These are phyloP conservation scores for Allium fistulosum DNA, from an alignment of 106 monocot genomes.

Conservation along the genomic window DNA sequence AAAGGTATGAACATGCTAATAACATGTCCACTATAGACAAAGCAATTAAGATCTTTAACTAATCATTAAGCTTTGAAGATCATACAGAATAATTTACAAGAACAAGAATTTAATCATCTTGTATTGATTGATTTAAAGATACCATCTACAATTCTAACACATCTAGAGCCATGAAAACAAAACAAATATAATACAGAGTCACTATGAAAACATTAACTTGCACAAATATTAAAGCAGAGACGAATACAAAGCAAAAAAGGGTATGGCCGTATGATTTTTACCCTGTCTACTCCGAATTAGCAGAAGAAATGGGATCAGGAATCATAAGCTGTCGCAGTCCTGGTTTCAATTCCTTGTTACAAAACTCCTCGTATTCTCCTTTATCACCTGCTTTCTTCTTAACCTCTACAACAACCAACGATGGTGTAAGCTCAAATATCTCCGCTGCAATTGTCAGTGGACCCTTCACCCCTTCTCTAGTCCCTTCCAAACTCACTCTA, in stretches of 20 bases:
- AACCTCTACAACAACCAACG: slow-evolving; percentile 54
- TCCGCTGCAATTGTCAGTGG: slow-evolving; percentile 54
- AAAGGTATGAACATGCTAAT: too few relatives aligned
- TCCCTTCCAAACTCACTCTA: slow-evolving; percentile 60
- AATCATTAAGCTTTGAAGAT: too few relatives aligned
- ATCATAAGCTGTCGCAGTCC: slow-evolving; percentile 53
- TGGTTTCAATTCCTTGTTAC: slow-evolving; percentile 65
- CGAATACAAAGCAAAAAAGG: not conserved
- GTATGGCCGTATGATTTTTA: not conserved
- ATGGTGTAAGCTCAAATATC: slow-evolving; percentile 58
- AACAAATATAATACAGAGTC: not conserved
- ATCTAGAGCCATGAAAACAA: not conserved
- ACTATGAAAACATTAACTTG: not conserved
- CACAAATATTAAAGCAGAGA: not conserved
- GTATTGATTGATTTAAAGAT: not conserved
- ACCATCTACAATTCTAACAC: not conserved
- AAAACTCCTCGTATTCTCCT: slow-evolving; percentile 80
- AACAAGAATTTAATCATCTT: not conserved
- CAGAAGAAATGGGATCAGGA: slow-evolving; percentile 17
- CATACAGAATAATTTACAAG: too few relatives aligned
- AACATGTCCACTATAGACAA: too few relatives aligned
- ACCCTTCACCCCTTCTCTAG: slow-evolving; percentile 58
- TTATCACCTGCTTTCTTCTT: slow-evolving; percentile 80
- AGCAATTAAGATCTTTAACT: too few relatives aligned
- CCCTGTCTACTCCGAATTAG: slow-evolving; percentile 21